Evolutionary conservation across 2,329 filamentous ascomycete species (phyloP).

Genomic region (Ustilaginoidea virens): DNA sequence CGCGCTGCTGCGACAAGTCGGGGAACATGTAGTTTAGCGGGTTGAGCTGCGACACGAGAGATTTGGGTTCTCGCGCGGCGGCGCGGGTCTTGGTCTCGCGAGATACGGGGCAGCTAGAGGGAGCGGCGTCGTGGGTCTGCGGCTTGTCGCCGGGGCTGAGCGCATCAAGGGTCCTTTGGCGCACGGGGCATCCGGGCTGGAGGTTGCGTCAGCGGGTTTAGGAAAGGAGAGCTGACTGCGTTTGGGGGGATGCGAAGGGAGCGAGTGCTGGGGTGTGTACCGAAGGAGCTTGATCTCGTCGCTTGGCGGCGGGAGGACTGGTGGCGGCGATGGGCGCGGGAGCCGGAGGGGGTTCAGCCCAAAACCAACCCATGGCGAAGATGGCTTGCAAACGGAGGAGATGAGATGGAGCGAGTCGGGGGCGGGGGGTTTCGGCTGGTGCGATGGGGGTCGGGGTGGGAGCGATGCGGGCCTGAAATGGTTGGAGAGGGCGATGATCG

Average conservation of each 20-base stretch:
- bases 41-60: constrained; percentile 41
- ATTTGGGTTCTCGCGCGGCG: constrained; percentile 21
- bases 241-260: not conserved
- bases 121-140: constrained; percentile 9
- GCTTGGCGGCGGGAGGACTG: constrained; percentile 16
- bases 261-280: constrained; percentile 10
- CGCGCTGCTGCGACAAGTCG: constrained; percentile 65
- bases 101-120: constrained; percentile 30
- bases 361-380: constrained; percentile 51
- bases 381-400: too few species aligned
- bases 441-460: too few species aligned
- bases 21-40: constrained; percentile 92
- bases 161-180: constrained; percentile 35
- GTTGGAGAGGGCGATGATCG: too few species aligned
- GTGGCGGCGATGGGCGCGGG: constrained; percentile 17
- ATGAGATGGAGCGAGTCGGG: too few species aligned
- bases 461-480: too few species aligned
- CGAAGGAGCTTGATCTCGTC: constrained; percentile 16
- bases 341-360: constrained; percentile 33
- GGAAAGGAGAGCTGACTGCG: not conserved
- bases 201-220: not conserved
- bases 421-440: too few species aligned
- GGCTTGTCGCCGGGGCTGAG: constrained; percentile 19
- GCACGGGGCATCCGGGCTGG: constrained; percentile 42
- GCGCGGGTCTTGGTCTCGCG: constrained; percentile 19